Evolutionary conservation across 116 monocot species (phyloP), one percentile per base, ranked within the genome.

Genomic region (Posidonia oceanica): DNA sequence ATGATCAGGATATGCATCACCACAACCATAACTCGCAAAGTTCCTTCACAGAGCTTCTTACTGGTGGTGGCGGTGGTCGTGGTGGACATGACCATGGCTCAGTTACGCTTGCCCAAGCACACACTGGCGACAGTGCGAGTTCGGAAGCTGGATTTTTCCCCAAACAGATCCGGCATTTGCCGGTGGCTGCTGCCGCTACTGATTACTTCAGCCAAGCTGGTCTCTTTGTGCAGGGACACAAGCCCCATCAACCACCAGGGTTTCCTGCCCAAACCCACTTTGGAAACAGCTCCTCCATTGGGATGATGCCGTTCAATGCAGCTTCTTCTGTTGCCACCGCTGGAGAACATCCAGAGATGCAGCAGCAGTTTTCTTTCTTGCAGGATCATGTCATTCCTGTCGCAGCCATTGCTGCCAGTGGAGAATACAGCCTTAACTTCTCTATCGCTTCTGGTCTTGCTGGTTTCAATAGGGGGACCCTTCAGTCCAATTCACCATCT

Each of bases 391-490:
- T 83, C 52, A 83, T 83, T 64, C 82, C 86, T 12, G 76, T 82
- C 5, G 63, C 80, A 22, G 81, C 86, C 13, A 65, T 68, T 22
- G 55, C 75, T 4, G 73, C 72, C 29, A 59, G 92, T 67, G 75
- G 82, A 80, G 70, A 77, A 17, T 85, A 83, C 68, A 78, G 80
- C 60, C 79, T 92, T 58, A 92, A 89, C 74, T 92, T 97, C 77
- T 86, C 97, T 14, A 90, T 90, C 52, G 87, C 97, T 44, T 81
- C 97, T 54, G 81, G 88, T 72, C 71, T 97, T 72, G 72, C 88
- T 56, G 86, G 87, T 82, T 82, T 89, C 80, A 81, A 85, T 59
- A 88, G 98, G 98, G 98, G 98, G 98, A 93, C 98, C 98, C 98
- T 98, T 98, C 98, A 98, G 98, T 98, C 98, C 98, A 98, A 98